Evolutionary conservation across 2,329 filamentous ascomycete genomes (phyloP).

Genomic region (Pseudopyricularia javanii): DNA sequence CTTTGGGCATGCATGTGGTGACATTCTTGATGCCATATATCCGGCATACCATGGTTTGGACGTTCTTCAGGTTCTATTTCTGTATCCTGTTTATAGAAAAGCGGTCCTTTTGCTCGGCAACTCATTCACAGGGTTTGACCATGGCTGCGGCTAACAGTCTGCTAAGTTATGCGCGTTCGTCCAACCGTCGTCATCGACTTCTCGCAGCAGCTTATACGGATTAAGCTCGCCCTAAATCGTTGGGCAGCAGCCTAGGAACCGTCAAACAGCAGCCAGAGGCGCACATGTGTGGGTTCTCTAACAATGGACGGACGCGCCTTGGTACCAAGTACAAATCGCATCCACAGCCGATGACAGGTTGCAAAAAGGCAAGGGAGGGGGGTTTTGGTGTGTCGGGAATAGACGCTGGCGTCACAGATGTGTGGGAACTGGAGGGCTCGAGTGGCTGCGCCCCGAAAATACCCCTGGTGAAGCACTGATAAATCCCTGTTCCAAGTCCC

Average conservation of each 20-base stretch:
- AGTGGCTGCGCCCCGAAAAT: neutral
- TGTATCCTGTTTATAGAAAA: no score
- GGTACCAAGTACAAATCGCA: no score
- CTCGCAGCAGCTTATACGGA: neutral
- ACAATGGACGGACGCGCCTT: no score
- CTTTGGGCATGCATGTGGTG: no score
- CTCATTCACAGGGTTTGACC: neutral
- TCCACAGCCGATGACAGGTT: neutral
- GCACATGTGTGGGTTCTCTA: no score
- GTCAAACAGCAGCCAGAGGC: neutral
- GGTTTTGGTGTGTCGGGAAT: neutral
- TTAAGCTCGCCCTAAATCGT: neutral
- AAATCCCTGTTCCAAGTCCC: neutral
- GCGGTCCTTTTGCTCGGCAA: no score
- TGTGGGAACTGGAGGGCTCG: neutral
- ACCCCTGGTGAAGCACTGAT: no score
- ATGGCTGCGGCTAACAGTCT: neutral
- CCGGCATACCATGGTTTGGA: no score
- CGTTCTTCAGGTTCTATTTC: no score
- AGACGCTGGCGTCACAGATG: neutral
- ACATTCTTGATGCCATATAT: no score
- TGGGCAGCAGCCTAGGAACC: neutral
- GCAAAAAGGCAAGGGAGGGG: neutral
- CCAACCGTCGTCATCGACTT: no score
- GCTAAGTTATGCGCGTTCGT: no score